Evolutionary conservation across 768 basidiomycete species (phyloP), one percentile per base, ranked within the genome.

Genomic region (Leucocoprinus leucothites): DNA sequence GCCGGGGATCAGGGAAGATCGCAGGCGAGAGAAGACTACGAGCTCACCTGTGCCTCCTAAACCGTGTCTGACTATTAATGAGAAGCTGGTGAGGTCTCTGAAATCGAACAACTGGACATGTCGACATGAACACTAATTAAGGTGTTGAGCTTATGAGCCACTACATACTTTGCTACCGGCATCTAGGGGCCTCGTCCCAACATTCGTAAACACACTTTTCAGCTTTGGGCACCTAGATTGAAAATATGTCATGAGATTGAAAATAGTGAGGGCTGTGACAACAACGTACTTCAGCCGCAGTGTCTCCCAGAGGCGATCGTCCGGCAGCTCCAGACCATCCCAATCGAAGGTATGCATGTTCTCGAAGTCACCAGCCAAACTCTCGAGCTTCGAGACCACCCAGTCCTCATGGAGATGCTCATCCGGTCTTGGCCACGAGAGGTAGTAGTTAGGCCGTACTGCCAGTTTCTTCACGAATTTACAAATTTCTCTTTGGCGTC

Each of bases 381-480:
- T 34, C 18, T 61, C 61, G 8, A 80, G 71, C 61, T 60, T 69
- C 2, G 60, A 47, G 14, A 69, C 72, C 0, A 81, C 75, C 75
- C 75, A 73, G 0, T 47, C 63, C 57, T 80, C 80, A 47, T 69
- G 67, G 21, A 79, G 60, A 8, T 61, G 60, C 31, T 70, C 69
- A 46, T 80, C 75, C 21, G 70, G 68, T 56, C 68, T 69, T 1
- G 79, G 79, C 78, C 79, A 80, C 5, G 78, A 68, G 26, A 79
- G 72, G 63, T 80, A 80, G 62, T 79, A 81, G 58, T 80, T 79
- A 0, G 80, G 79, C 9, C 78, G 70, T 14, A 80, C 67, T 13
- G 73, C 72, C 26, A 81, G 69, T 51, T 75, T 77, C 16, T 67
- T 68, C 49, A 81, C 66, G 63, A 71, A 64, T 1, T 59, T 53